These are phyloP conservation scores for Trichosanthes cucumerina DNA, from an alignment of 306 rosid genomes.

Conservation along the genomic window DNA sequence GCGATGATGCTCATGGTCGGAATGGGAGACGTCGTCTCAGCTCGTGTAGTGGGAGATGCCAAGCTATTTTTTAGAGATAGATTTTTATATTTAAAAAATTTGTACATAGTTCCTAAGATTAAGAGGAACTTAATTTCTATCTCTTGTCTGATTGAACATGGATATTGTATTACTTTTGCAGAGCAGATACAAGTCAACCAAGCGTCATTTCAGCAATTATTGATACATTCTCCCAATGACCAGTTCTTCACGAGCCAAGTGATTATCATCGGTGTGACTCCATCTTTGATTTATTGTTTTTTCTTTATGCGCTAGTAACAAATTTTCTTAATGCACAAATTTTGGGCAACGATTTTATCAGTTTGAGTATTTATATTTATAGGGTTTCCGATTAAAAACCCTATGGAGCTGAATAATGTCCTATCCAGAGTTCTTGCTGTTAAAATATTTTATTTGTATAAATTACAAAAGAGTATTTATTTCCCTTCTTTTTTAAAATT, in stretches of 20 bases:
- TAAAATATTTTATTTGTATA: neutral
- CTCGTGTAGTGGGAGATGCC: too few relatives aligned
- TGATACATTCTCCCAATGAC: constrained; percentile 42
- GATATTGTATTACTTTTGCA: too few relatives aligned
- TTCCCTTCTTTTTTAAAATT: neutral
- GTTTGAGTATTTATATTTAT: neutral
- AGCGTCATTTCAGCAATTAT: constrained; percentile 41
- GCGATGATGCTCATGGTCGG: too few relatives aligned
- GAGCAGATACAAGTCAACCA: constrained; percentile 44
- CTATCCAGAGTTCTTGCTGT: neutral
- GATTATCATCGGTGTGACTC: constrained; percentile 49
- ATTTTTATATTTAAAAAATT: too few relatives aligned
- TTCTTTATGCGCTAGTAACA: neutral
- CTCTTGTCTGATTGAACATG: too few relatives aligned
- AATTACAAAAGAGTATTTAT: neutral
- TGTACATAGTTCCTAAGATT: too few relatives aligned
- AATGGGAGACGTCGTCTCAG: too few relatives aligned
- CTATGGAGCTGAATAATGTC: neutral
- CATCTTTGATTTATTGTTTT: neutral
- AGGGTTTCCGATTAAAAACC: neutral
- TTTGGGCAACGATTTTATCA: neutral
- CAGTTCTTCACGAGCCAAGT: constrained; percentile 47
- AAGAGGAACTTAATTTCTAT: too few relatives aligned
- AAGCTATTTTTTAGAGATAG: too few relatives aligned
- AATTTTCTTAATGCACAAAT: neutral